Evolutionary conservation across 441 rosid genomes (phyloP), one percentile per base, ranked within the genome.

Genomic region (Brassica balearica): DNA sequence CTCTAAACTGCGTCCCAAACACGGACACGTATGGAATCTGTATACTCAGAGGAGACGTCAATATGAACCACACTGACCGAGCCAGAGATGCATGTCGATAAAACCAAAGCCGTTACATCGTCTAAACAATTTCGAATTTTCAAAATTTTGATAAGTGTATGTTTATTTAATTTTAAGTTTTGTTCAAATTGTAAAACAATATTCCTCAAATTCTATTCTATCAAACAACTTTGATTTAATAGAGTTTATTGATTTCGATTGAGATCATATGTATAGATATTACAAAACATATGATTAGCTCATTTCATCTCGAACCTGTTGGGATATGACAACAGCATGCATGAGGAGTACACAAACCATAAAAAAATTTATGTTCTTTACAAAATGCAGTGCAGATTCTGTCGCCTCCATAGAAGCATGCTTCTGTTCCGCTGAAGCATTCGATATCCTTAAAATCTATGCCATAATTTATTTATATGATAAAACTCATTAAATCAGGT

Each of bases 241-340:
- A 43, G 51, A 11, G 5, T 43, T 43, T 43, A 43, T 43, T 43
- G 34, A 29, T 29, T 29, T 29, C 34, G 34, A 43, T 43, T 43
- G 51, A 43, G 6, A 11, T 43, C 51, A 0, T 43, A 43, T 43
- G 51, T 3, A 3, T 43, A 11, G 14, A 43, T 43, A 3, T 43
- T 43, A 43, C 14, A 43, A 43, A 43, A 11, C 5, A 43, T 11
- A 43, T 43, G 51, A 43, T 11, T 43, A 43, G 56, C 19, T 51
- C 34, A 51, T 53, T 53, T 53, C 59, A 53, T 53, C 20, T 53
- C 14, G 17, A 53, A 6, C 20, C 59, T 6, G 19, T 2, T 55
- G 23, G 25, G 22, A 55, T 8, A 56, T 56, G 62, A 59, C 64
- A 59, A 59, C 64, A 59, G 22, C 64, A 59, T 22, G 64, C 64